These are phyloP conservation scores for Sclerotinia trifoliorum DNA, from an alignment of 2,329 filamentous ascomycete genomes.

Conservation along the genomic window DNA sequence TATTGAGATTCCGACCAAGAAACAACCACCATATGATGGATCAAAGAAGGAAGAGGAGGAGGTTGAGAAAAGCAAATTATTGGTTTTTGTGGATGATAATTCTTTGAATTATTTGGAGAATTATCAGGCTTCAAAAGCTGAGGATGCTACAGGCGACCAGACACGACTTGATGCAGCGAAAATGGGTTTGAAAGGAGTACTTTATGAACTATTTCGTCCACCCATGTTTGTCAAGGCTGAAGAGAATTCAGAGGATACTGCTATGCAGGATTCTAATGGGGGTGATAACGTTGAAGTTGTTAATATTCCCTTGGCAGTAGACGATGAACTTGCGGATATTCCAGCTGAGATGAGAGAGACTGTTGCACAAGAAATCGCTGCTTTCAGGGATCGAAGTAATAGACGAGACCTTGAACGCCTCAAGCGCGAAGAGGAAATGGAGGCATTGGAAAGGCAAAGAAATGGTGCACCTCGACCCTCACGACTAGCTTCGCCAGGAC, in stretches of 20 bases:
- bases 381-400: constrained; percentile 89
- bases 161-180: constrained; percentile 69
- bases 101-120: constrained; percentile 84
- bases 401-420: constrained; percentile 85
- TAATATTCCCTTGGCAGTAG: constrained; percentile 81
- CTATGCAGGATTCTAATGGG: constrained; percentile 63
- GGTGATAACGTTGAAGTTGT: constrained; percentile 77
- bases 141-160: constrained; percentile 60
- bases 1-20: constrained; percentile 77
- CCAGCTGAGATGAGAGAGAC: constrained; percentile 94
- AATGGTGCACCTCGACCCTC: constrained; percentile 64
- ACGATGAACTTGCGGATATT: constrained; percentile 94
- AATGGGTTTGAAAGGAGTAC: constrained; percentile 62
- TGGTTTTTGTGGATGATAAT: constrained; percentile 77
- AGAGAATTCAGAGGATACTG: constrained; percentile 65
- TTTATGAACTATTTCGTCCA: constrained; percentile 73
- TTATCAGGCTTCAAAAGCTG: constrained; percentile 65
- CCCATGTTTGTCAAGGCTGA: constrained; percentile 46
- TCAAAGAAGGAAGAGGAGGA: constrained; percentile 45
- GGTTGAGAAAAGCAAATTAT: constrained; percentile 65
- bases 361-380: constrained; percentile 88
- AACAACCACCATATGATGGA: constrained; percentile 55
- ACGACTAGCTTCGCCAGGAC: constrained; percentile 68
- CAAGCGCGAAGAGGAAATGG: constrained; percentile 86
- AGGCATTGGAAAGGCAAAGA: constrained; percentile 76